Base-by-base conservation (phyloP, 2,329 filamentous ascomycete species). In the Stagonosporopsis cucurbitacearum region DNA sequence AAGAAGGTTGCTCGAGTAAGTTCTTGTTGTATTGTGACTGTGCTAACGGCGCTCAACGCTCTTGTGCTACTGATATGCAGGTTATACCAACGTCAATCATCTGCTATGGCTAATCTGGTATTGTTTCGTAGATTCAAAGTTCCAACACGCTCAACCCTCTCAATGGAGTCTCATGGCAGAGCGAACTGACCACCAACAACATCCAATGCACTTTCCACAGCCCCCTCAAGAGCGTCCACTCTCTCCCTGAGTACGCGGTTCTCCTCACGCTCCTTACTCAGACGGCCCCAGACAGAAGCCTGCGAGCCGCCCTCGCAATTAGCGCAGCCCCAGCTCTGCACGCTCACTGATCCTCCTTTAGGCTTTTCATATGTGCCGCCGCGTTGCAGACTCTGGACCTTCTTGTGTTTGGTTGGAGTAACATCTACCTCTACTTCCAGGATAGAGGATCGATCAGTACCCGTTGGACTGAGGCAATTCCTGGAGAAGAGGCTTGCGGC, bases 191-290 rank as follows among this genome's bases (percentile, higher is more conserved):
- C 72, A 55, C 68, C 65, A 39, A 86, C 81, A 46, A 85, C 73
- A 55, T 81, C 80, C 60, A 88, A 77, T 45, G 82, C 84, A 37
- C 83, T 80, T 50, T 87, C 84, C 45, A 87, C 77, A 19, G 80
- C 80, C 37, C 77, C 72, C 65, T 86, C 83, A 32, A 87, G 73
- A 47, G 82, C 79, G 11, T 78, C 77, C 3, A 87, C 76, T 43
- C 83, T 76, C 40, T 76, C 72, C 64, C 83, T 82, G 43, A 87
- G 69, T 7, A 76, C 77, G 23, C 75, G 71, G 58, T 86, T 87
- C 71, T 87, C 84, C 44, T 82, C 83, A 74, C 71, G 85, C 69
- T 62, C 82, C 70, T 50, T 80, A 69, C 63, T 84, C 72, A 59
- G 81, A 74, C 64, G 78, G 8, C 71, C 80, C 82, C 84, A 87